Percentiles rank a stretch among this genome's conserved stretches.
Conservation (phyloP, 2,329 filamentous ascomycete genomes). For the Cercospora berteroae region DNA sequence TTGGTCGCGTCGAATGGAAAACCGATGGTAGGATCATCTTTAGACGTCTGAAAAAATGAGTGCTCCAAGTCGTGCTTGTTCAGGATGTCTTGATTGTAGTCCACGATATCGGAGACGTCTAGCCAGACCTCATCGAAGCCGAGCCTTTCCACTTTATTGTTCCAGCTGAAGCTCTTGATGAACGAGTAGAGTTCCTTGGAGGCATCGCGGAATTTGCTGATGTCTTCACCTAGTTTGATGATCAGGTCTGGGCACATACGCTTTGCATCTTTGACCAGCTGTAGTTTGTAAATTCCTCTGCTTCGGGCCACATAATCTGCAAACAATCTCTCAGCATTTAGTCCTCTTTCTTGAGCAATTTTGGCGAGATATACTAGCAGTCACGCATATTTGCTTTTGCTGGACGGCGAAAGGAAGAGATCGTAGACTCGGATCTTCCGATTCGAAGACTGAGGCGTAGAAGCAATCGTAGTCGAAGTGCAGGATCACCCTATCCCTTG, state of each 20-base stretch:
- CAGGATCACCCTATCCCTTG: conserved; percentile 68
- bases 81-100: conserved; percentile 73
- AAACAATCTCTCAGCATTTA: conserved; percentile 39
- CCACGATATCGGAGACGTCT: conserved; percentile 82
- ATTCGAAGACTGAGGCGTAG: conserved; percentile 88
- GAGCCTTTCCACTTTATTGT: conserved; percentile 70
- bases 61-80: conserved; percentile 62
- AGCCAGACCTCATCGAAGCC: conserved; percentile 85
- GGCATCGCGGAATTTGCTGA: conserved; percentile 78
- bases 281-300: conserved; percentile 71
- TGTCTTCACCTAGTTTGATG: conserved; percentile 81
- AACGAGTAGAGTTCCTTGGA: conserved; percentile 79
- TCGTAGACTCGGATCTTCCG: conserved; percentile 71
- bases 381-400: conserved; percentile 86
- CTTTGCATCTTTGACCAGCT: conserved; percentile 79
- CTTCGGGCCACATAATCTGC: conserved; percentile 85
- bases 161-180: conserved; percentile 74
- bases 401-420: conserved; percentile 76
- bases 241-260: conserved; percentile 78
- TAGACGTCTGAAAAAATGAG: conserved; percentile 79
- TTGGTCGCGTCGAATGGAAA: conserved; percentile 73
- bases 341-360: not conserved
- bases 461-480: conserved; percentile 94
- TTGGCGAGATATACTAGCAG: conserved; percentile 37
- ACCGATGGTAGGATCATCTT: conserved; percentile 70